Percentiles rank a stretch among this genome's conserved stretches.
Conservation (phyloP, 768 basidiomycete genomes). For the Myochromella boudieri region DNA sequence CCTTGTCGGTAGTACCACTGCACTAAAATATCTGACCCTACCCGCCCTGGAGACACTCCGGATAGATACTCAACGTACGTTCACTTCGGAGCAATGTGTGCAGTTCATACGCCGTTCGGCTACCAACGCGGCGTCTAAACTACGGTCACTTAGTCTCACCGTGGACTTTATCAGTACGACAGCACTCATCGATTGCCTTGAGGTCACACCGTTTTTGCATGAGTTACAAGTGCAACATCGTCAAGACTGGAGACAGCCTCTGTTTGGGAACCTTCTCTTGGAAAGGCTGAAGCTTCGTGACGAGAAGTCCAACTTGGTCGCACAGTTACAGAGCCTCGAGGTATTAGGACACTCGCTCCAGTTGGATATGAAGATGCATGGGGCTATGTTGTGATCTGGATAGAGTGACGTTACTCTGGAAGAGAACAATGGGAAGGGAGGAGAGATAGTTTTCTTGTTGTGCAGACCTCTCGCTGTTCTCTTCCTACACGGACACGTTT, state of each 20-base stretch:
- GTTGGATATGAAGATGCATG: conserved; percentile 4
- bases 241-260: conserved; percentile 9
- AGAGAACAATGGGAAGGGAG: background rate
- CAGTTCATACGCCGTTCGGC: conserved; percentile 8
- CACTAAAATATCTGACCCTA: conserved; percentile 5
- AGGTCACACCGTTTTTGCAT: conserved; percentile 2
- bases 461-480: too few species aligned
- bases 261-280: conserved; percentile 4
- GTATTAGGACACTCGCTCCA: conserved; percentile 5
- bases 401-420: background rate
- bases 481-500: too few species aligned
- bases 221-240: conserved; percentile 8
- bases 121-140: too few species aligned
- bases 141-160: conserved; percentile 4
- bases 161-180: conserved; percentile 6
- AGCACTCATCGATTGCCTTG: conserved; percentile 6
- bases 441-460: too few species aligned
- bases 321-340: conserved; percentile 7
- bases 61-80: background rate
- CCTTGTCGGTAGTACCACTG: background rate
- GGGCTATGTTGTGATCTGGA: conserved; percentile 11
- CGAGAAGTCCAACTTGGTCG: background rate
- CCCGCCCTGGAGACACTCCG: conserved; percentile 8
- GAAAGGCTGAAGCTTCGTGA: conserved; percentile 1
- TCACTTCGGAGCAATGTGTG: conserved; percentile 1